These are phyloP conservation scores for Boletales sp. DNA, from an alignment of 768 basidiomycete species.

Conservation along the genomic window DNA sequence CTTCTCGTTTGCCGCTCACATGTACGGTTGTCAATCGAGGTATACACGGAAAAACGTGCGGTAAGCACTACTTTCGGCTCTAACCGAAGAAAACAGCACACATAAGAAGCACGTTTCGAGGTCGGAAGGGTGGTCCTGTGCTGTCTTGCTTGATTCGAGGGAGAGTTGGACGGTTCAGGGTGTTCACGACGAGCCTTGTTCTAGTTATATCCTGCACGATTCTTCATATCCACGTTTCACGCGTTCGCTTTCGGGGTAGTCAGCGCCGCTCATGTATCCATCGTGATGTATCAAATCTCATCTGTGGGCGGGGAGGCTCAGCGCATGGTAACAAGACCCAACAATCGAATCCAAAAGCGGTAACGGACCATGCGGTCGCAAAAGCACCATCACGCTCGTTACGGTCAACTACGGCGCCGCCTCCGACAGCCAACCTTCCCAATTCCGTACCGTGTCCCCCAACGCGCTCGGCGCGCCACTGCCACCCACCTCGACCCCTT, in stretches of 20 bases:
- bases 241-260: not conserved
- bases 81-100: no score
- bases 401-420: not conserved
- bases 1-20: no score
- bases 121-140: no score
- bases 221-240: not conserved
- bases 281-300: not conserved
- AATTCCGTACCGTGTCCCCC: conserved; percentile 11
- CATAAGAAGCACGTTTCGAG: no score
- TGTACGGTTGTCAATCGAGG: no score
- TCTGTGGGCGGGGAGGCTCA: not conserved
- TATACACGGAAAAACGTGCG: no score
- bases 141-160: no score
- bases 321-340: not conserved
- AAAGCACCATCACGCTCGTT: not conserved
- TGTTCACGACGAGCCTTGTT: not conserved
- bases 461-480: not conserved
- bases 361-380: no score
- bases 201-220: not conserved
- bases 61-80: no score
- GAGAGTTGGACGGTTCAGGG: no score
- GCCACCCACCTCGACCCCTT: not conserved
- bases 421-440: conserved; percentile 30
- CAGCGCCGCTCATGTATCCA: not conserved
- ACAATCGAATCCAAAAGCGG: no score